Evolutionary conservation across 768 basidiomycete genomes (phyloP).

Genomic region (Kwoniella sp.): DNA sequence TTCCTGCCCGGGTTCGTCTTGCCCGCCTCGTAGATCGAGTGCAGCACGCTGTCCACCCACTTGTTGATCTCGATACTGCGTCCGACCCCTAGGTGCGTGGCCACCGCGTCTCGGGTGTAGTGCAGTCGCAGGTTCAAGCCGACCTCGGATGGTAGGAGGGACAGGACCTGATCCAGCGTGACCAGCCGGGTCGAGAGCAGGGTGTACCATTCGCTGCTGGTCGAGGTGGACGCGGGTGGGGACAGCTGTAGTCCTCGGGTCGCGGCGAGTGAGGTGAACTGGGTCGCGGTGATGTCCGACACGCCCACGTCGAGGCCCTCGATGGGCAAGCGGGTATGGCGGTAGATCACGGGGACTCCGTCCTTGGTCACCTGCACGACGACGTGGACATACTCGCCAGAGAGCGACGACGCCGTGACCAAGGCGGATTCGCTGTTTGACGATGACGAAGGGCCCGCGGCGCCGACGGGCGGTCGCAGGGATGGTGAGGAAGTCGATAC

Average conservation of each 20-base stretch:
- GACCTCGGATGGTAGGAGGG: constrained; percentile 58
- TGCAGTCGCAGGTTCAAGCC: constrained; percentile 81
- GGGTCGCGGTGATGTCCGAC: constrained; percentile 72
- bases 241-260: constrained; percentile 53
- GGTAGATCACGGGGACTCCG: constrained; percentile 77
- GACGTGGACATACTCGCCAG: constrained; percentile 79
- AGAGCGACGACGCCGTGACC: constrained; percentile 81
- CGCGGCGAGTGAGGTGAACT: constrained; percentile 68
- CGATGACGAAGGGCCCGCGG: constrained; percentile 7
- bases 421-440: constrained; percentile 42
- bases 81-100: constrained; percentile 54
- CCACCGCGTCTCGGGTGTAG: constrained; percentile 61
- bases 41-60: constrained; percentile 78
- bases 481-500: constrained; percentile 46
- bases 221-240: not conserved
- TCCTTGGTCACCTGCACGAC: constrained; percentile 90
- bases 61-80: constrained; percentile 68
- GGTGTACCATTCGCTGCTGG: constrained; percentile 48
- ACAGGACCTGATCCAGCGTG: constrained; percentile 69
- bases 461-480: constrained; percentile 26
- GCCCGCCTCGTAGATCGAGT: constrained; percentile 68
- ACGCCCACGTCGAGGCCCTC: constrained; percentile 71
- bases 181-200: constrained; percentile 54
- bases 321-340: constrained; percentile 71
- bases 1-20: constrained; percentile 61